phyloP scores from a whole-genome alignment of 352 stramenopile genomes.

The Pythium biforme region DNA sequence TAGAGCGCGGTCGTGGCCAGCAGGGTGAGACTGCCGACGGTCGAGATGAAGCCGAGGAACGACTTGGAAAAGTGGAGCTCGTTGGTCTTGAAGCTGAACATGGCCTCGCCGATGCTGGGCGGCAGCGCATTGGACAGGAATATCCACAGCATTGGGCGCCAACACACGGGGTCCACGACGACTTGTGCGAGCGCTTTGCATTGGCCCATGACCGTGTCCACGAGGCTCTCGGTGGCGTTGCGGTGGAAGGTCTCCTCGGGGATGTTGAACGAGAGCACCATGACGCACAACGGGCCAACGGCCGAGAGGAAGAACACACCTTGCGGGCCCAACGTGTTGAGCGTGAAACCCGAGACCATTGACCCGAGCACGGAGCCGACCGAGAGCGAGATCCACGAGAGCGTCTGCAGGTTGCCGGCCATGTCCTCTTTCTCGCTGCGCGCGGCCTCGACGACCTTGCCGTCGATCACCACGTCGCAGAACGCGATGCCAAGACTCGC shows the following conservation, averaged over 20 bases:
- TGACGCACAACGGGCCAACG: constrained; percentile 59
- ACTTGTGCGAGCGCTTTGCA: constrained; percentile 51
- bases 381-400: constrained; percentile 76
- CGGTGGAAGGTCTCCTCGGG: constrained; percentile 45
- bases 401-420: constrained; percentile 73
- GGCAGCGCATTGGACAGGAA: constrained; percentile 77
- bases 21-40: constrained; percentile 64
- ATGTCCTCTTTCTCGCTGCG: constrained; percentile 70
- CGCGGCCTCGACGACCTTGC: constrained; percentile 70
- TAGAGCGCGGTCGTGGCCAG: constrained; percentile 71
- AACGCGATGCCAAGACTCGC: constrained; percentile 79
- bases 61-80: constrained; percentile 74
- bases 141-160: constrained; percentile 78
- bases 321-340: constrained; percentile 59
- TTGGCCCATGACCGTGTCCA: constrained; percentile 51
- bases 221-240: constrained; percentile 33
- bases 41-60: constrained; percentile 81
- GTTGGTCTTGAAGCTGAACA: constrained; percentile 84
- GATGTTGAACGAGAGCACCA: constrained; percentile 60
- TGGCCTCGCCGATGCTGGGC: constrained; percentile 69
- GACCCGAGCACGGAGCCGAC: constrained; percentile 72
- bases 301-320: constrained; percentile 79
- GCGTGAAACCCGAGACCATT: constrained; percentile 52
- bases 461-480: constrained; percentile 81
- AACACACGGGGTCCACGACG: constrained; percentile 72